These are phyloP conservation scores for Citrus unshiu DNA, from an alignment of 345 rosid species.

Conservation along the genomic window DNA sequence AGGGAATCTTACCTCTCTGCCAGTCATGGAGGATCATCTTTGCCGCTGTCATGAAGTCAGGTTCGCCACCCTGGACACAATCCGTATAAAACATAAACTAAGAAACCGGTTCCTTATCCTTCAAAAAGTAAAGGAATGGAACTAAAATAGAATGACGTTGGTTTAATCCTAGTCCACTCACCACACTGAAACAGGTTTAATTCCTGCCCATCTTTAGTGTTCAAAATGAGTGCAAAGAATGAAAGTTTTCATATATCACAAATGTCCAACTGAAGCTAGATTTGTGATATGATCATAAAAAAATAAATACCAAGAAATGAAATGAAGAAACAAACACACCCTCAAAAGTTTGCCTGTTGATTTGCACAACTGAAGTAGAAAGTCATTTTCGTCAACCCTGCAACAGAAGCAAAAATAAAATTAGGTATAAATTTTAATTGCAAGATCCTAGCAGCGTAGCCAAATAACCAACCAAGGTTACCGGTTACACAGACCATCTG, in stretches of 20 bases:
- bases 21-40: conserved; percentile 97
- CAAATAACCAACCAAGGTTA: not conserved
- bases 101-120: not conserved
- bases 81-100: not conserved
- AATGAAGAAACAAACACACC: conserved; percentile 39
- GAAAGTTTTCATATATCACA: not conserved
- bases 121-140: not conserved
- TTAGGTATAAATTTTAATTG: not conserved
- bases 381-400: conserved; percentile 88
- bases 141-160: not conserved
- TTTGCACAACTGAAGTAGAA: conserved; percentile 78
- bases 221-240: not conserved
- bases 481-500: not conserved
- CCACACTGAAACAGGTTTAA: not conserved
- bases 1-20: conserved; percentile 93
- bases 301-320: not conserved
- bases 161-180: not conserved
- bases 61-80: conserved; percentile 77
- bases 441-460: not conserved
- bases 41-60: conserved; percentile 75
- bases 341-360: conserved; percentile 73
- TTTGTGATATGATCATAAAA: not conserved
- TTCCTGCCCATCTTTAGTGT: not conserved
- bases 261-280: not conserved
- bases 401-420: conserved; percentile 15